These are phyloP conservation scores for Saccharomycopsis capsularis DNA, from an alignment of 805 yeast genomes.

Conservation along the genomic window DNA sequence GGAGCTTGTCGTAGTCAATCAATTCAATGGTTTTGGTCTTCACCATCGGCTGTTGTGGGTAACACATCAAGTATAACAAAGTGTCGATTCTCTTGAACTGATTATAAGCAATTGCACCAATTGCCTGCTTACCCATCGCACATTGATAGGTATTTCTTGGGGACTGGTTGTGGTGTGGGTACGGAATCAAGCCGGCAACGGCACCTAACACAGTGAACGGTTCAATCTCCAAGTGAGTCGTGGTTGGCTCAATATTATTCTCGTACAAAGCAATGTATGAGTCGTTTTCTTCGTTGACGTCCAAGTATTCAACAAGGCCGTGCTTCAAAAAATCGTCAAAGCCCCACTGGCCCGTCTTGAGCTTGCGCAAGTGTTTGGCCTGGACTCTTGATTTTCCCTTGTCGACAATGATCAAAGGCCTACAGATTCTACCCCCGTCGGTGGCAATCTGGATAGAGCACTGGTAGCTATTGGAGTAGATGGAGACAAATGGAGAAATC, in stretches of 20 bases:
- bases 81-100: slow-evolving; percentile 96
- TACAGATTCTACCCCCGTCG: slow-evolving; percentile 97
- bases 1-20: slow-evolving; percentile 90
- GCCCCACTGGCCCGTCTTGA: slow-evolving; percentile 65
- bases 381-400: slow-evolving; percentile 59
- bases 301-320: slow-evolving; percentile 91
- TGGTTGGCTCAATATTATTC: slow-evolving; percentile 39
- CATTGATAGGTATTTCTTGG: slow-evolving; percentile 91
- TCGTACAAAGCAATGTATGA: slow-evolving; percentile 89
- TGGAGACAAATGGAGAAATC: slow-evolving; percentile 84
- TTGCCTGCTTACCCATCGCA: slow-evolving; percentile 99
- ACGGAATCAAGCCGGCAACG: slow-evolving; percentile 87
- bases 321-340: slow-evolving; percentile 83
- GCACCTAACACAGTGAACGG: slow-evolving; percentile 91
- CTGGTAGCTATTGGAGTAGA: slow-evolving; percentile 85
- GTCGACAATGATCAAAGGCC: slow-evolving; percentile 87
- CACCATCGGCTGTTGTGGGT: slow-evolving; percentile 99
- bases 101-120: slow-evolving; percentile 97
- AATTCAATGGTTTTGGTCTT: slow-evolving; percentile 95
- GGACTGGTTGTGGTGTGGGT: slow-evolving; percentile 88
- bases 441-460: slow-evolving; percentile 95
- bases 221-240: slow-evolving; percentile 92
- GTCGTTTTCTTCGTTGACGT: slow-evolving; percentile 96
- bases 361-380: slow-evolving; percentile 56
- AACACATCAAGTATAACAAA: slow-evolving; percentile 88